Percentiles rank a stretch among this genome's conserved stretches.
Conservation (phyloP, 345 rosid genomes). For the Aurinia saxatilis region DNA sequence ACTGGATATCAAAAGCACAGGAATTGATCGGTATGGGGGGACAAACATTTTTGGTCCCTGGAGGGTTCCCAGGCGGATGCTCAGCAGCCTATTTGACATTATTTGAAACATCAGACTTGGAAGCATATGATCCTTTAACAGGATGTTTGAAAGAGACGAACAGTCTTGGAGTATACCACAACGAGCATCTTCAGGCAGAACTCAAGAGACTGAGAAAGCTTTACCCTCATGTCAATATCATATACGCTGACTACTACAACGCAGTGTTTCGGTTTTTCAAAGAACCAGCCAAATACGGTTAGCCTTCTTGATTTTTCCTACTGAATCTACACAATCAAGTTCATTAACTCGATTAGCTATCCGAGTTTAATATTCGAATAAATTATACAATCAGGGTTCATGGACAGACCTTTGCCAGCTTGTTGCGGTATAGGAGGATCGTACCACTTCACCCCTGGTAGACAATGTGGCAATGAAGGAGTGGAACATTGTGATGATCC, state of each 20-base stretch:
- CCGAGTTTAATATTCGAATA: background rate
- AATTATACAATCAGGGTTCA: slow-evolving; percentile 25
- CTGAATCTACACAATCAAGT: background rate
- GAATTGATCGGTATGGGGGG: slow-evolving; percentile 43
- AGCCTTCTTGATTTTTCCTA: background rate
- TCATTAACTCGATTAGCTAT: background rate
- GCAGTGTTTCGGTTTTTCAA: background rate
- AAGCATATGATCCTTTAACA: slow-evolving; percentile 32
- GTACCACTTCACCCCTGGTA: slow-evolving; percentile 21
- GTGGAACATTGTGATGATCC: slow-evolving; percentile 28
- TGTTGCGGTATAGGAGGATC: slow-evolving; percentile 41
- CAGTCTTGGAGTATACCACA: slow-evolving; percentile 32
- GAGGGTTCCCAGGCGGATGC: slow-evolving; percentile 41
- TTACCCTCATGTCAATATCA: slow-evolving; percentile 32
- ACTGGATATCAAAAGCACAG: slow-evolving; percentile 14
- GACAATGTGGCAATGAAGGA: slow-evolving; percentile 10
- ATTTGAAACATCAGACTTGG: slow-evolving; percentile 20
- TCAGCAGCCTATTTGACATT: slow-evolving; percentile 14
- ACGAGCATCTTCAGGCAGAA: slow-evolving; percentile 27
- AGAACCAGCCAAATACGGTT: slow-evolving; percentile 37
- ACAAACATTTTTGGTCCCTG: slow-evolving; percentile 38
- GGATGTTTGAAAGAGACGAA: slow-evolving; percentile 44
- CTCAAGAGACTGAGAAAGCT: slow-evolving; percentile 14
- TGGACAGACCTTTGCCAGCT: slow-evolving; percentile 7
- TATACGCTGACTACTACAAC: slow-evolving; percentile 41